Evolutionary conservation across 176 grass and related monocot species (phyloP).

Genomic region (Triticum turgidum): DNA sequence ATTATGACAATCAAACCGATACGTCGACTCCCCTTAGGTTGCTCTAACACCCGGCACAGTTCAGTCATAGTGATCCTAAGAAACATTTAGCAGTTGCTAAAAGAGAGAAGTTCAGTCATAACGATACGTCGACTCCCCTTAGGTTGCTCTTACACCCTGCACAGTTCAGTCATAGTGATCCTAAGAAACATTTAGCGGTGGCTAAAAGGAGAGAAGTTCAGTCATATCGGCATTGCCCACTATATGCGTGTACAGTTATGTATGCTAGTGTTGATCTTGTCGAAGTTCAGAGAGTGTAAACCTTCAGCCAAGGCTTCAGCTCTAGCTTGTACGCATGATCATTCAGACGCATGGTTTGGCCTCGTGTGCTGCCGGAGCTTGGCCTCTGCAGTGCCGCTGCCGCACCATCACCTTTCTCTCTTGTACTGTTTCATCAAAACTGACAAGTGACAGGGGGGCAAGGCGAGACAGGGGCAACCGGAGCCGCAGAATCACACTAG

Average conservation of each 20-base stretch:
- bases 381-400: background rate
- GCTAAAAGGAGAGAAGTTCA: background rate
- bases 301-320: no score
- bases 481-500: slow-evolving; percentile 1
- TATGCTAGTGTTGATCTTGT: background rate
- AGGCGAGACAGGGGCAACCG: slow-evolving; percentile 15
- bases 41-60: background rate
- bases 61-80: no score
- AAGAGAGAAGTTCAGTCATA: no score
- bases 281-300: background rate
- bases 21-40: no score
- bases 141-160: background rate
- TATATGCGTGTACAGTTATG: no score
- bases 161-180: background rate
- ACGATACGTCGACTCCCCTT: no score
- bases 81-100: background rate
- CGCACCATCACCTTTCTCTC: background rate
- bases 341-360: background rate
- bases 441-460: background rate
- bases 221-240: background rate
- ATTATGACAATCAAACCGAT: no score
- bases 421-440: slow-evolving; percentile 38
- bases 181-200: background rate
- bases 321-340: no score
- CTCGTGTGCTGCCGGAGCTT: background rate